Conservation (phyloP, 164 flowering plant genomes). For the Cinnamomum chago region DNA sequence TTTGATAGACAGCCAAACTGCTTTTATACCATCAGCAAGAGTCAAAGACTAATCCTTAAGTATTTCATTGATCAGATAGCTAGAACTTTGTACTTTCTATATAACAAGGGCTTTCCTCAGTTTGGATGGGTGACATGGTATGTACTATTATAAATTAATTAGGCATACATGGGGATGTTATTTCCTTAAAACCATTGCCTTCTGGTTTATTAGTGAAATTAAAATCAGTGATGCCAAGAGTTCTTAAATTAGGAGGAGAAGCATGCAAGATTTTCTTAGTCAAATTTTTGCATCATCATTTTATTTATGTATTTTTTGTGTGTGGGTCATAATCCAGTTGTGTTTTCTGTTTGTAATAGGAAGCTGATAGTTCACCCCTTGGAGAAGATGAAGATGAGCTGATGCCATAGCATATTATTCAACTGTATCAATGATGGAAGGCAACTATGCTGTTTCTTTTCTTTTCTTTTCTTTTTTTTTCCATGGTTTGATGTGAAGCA, state of each 20-base stretch:
- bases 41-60: too few relatives aligned
- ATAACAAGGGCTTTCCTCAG: not conserved
- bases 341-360: slow-evolving; percentile 3
- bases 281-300: too few relatives aligned
- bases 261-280: too few relatives aligned
- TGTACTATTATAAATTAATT: not conserved
- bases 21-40: not conserved
- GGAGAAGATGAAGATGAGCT: slow-evolving; percentile 1
- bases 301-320: not conserved
- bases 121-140: not conserved
- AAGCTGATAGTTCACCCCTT: not conserved
- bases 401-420: not conserved
- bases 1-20: not conserved
- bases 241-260: too few relatives aligned
- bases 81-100: too few relatives aligned
- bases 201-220: not conserved
- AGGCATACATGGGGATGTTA: not conserved
- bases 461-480: too few relatives aligned
- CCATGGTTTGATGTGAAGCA: not conserved
- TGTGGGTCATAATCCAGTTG: not conserved
- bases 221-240: too few relatives aligned
- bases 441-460: not conserved
- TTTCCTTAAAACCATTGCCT: not conserved
- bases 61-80: too few relatives aligned
- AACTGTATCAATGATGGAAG: not conserved